Percentiles rank a stretch among this genome's conserved stretches.
Evolutionary conservation across 805 yeast genomes (phyloP).

Genomic region (Teunomyces cretensis): DNA sequence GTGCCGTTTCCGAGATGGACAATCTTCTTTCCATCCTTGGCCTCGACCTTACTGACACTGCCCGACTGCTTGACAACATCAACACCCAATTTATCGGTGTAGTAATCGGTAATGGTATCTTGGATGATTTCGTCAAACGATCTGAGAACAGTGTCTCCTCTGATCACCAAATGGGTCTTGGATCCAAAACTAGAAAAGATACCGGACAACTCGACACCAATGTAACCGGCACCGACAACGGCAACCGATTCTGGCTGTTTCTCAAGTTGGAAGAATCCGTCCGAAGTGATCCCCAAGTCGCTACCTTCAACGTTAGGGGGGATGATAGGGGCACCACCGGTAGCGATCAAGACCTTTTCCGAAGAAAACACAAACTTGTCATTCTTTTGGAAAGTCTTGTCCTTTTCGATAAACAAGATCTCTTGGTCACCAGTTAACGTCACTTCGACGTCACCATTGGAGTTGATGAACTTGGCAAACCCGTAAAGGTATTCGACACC

Average conservation of each 20-base stretch:
- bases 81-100: constrained; percentile 73
- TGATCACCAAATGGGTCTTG: constrained; percentile 81
- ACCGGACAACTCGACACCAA: constrained; percentile 94
- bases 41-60: constrained; percentile 38
- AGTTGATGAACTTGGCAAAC: constrained; percentile 69
- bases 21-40: constrained; percentile 33
- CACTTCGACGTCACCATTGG: constrained; percentile 76
- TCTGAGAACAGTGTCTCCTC: constrained; percentile 90
- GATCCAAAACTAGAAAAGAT: constrained; percentile 86
- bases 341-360: constrained; percentile 82
- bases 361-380: constrained; percentile 69
- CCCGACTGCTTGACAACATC: constrained; percentile 68
- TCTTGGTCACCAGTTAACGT: constrained; percentile 44
- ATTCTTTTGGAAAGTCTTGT: constrained; percentile 37
- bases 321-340: constrained; percentile 83
- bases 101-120: constrained; percentile 74
- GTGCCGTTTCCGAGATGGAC: constrained; percentile 39
- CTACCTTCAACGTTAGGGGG: constrained; percentile 76
- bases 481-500: constrained; percentile 87
- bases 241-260: constrained; percentile 90
- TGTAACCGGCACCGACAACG: constrained; percentile 96
- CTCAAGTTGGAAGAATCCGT: constrained; percentile 83
- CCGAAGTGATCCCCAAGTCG: constrained; percentile 81
- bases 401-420: constrained; percentile 30
- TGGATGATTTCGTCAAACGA: constrained; percentile 83